Percentiles rank a stretch among this genome's conserved stretches.
Evolutionary conservation across 176 grass and related monocot genomes (phyloP).

Genomic region (Phyllostachys edulis): DNA sequence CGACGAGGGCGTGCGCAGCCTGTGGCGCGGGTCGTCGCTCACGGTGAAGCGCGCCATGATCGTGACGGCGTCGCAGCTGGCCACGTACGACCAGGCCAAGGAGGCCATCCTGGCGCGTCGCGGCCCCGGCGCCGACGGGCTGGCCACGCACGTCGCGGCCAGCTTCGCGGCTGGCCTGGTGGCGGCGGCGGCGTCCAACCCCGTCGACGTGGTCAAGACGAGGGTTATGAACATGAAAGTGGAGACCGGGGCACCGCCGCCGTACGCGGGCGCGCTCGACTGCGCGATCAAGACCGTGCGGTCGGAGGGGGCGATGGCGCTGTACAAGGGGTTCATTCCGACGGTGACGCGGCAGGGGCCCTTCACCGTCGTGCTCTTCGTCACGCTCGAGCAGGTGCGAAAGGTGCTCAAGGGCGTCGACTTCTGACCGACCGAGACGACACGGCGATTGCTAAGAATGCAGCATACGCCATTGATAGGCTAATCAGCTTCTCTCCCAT

Average conservation of each 20-base stretch:
- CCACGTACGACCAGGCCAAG: constrained; percentile 86
- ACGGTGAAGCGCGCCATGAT: constrained; percentile 93
- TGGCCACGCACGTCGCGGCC: constrained; percentile 70
- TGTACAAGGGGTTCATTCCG: constrained; percentile 92
- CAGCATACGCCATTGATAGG: too few species aligned
- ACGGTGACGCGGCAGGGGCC: constrained; percentile 83
- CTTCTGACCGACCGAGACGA: constrained; percentile 28
- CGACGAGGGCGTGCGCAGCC: constrained; percentile 72
- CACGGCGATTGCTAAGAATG: too few species aligned
- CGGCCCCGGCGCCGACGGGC: constrained; percentile 46
- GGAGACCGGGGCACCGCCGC: constrained; percentile 46
- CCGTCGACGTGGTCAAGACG: constrained; percentile 76
- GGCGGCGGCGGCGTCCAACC: constrained; percentile 62
- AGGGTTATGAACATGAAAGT: constrained; percentile 92
- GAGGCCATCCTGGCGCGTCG: constrained; percentile 66
- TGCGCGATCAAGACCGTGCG: constrained; percentile 79
- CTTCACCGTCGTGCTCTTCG: constrained; percentile 91
- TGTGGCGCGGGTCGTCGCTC: constrained; percentile 73
- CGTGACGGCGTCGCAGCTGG: constrained; percentile 81
- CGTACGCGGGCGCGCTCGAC: constrained; percentile 74
- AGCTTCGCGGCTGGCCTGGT: constrained; percentile 73
- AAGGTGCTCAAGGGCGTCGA: constrained; percentile 78
- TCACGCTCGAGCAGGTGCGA: constrained; percentile 95
- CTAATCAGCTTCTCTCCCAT: too few species aligned
- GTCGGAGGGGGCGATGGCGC: constrained; percentile 63